phyloP scores from a whole-genome alignment of 345 rosid genomes.

The Kandelia obovata region DNA sequence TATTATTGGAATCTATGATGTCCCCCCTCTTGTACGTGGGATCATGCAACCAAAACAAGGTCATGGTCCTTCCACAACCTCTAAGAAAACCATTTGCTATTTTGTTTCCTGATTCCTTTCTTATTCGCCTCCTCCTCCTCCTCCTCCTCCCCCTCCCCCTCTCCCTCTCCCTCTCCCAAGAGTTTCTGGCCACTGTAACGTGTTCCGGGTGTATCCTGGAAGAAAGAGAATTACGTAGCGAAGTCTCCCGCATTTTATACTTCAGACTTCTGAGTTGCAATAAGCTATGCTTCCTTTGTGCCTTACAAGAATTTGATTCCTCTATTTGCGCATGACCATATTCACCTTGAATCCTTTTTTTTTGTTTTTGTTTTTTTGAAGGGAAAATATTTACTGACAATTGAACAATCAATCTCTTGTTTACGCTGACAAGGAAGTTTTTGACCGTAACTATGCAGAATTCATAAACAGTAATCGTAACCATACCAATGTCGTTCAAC shows the following conservation, averaged over 20 bases:
- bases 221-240: background rate
- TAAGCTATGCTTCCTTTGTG: background rate
- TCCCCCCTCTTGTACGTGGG: conserved; percentile 11
- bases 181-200: conserved; percentile 12
- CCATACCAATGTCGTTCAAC: no score
- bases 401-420: no score
- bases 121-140: background rate
- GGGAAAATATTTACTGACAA: no score
- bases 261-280: conserved; percentile 1
- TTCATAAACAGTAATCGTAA: no score
- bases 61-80: background rate
- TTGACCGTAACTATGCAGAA: no score
- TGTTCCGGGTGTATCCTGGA: background rate
- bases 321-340: no score
- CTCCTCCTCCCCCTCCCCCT: no score
- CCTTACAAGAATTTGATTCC: no score
- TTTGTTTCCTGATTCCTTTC: background rate
- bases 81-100: background rate
- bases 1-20: background rate
- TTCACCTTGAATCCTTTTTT: no score
- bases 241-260: background rate
- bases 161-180: background rate
- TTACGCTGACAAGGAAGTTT: no score
- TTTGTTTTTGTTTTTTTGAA: no score
- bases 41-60: background rate